phyloP scores from a whole-genome alignment of 148 eudicot genomes.

The Rhododendron ovatum region DNA sequence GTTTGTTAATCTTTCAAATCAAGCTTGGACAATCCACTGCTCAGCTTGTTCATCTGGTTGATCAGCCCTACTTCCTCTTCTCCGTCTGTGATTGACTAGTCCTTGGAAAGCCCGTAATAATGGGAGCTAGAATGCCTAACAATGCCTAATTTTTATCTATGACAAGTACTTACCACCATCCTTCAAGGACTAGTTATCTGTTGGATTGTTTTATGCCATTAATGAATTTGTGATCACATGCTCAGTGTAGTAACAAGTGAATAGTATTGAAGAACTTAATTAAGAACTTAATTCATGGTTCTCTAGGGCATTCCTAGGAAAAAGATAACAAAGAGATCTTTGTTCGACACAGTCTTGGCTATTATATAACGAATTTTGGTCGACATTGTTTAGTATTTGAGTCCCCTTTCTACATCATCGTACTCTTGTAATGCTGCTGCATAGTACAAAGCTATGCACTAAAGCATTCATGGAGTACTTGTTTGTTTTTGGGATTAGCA shows the following conservation, averaged over 20 bases:
- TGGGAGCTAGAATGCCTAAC: neutral
- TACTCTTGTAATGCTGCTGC: neutral
- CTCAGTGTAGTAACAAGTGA: neutral
- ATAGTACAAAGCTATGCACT: neutral
- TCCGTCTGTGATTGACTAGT: neutral
- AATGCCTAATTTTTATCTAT: neutral
- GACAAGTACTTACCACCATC: neutral
- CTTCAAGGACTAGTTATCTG: neutral
- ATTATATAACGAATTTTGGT: neutral
- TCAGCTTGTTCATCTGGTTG: neutral
- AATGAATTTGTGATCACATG: neutral
- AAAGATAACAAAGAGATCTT: neutral
- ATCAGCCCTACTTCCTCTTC: neutral
- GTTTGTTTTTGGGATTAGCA: neutral
- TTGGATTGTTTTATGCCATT: neutral
- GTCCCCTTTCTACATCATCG: neutral
- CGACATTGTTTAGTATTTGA: neutral
- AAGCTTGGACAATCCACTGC: neutral
- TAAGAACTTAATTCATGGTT: neutral
- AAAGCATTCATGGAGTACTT: neutral
- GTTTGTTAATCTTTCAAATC: neutral
- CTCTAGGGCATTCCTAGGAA: neutral
- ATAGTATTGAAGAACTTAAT: neutral
- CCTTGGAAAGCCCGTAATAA: neutral
- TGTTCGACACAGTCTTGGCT: neutral